Base-by-base conservation (phyloP, 2,329 filamentous ascomycete genomes). In the Ramichloridium luteum region DNA sequence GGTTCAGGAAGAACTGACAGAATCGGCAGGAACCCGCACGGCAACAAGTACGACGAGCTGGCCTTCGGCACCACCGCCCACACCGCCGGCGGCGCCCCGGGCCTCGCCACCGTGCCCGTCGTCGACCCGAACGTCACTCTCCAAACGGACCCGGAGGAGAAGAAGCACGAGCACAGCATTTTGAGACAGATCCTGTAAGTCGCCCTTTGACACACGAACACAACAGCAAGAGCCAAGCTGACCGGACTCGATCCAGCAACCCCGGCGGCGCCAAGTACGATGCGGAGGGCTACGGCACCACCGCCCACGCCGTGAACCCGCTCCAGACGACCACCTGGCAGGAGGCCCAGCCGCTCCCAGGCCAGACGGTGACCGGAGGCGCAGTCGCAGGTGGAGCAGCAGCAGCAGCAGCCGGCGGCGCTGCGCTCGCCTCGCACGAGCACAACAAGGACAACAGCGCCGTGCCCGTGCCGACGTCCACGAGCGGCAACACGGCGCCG, bases 181-280 rank as follows among this genome's bases (percentile, higher is more conserved):
- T 23, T 43, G 12, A 36, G 38, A 25, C 40, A 43, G 27, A 38
- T 47, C n/a, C 20, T 35, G 28, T 30, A 30, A 14, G 28, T 32
- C 3, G 14, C n/a, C 16, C 13, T 16, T 10, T 12, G 18, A 6
- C 17, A n/a, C 5, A 17, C 28, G n/a, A 18, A 11, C 16, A 13
- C 28, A n/a, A n/a, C n/a, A n/a, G n/a, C n/a, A n/a, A n/a, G n/a
- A n/a, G n/a, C n/a, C n/a, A n/a, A n/a, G n/a, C n/a, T n/a, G n/a
- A n/a, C n/a, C n/a, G n/a, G n/a, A n/a, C n/a, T n/a, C n/a, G n/a
- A n/a, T n/a, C 13, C 27, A 25, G 37, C n/a, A 48, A 50, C 31
- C 44, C 47, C 5, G 37, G 36, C 20, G 42, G 45, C 22, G 34
- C 44, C 25, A 46, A 47, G 22, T 40, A 47, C 22, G 45, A 48